Evolutionary conservation across 169 alveolate species (phyloP).

Genomic region (Gregarina niphandrodes): DNA sequence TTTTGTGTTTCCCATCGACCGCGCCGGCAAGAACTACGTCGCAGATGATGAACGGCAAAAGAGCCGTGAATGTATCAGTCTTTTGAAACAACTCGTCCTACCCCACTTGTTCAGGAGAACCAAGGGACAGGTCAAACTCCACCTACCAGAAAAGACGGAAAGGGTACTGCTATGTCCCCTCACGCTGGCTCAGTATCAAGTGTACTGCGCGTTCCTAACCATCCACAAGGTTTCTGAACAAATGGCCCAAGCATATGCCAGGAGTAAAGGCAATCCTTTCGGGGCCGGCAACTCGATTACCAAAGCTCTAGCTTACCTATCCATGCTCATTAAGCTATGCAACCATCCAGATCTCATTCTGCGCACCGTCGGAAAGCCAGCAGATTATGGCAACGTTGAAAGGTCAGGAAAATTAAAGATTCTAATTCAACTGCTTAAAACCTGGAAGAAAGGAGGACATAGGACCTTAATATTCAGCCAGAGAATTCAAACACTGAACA

Average conservation of each 20-base stretch:
- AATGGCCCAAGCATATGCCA: no score
- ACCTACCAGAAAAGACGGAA: constrained; percentile 31
- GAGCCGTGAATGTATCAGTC: background rate
- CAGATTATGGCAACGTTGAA: constrained; percentile 11
- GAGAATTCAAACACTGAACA: constrained; percentile 24
- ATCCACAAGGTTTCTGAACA: constrained; percentile 11
- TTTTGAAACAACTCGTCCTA: constrained; percentile 14
- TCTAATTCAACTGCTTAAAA: constrained; percentile 11
- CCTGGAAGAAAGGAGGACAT: constrained; percentile 21
- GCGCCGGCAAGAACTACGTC: no score
- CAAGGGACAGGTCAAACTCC: constrained; percentile 19
- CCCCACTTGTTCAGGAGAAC: constrained; percentile 13
- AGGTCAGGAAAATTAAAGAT: constrained; percentile 18
- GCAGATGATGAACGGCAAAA: background rate
- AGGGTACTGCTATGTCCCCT: constrained; percentile 25
- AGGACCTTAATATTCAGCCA: constrained; percentile 20
- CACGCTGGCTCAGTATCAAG: constrained; percentile 32
- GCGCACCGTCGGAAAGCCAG: background rate
- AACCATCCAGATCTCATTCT: constrained; percentile 41
- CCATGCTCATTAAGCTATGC: constrained; percentile 29
- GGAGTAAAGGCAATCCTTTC: no score
- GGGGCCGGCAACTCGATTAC: no score
- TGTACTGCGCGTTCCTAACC: constrained; percentile 21
- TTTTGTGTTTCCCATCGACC: constrained; percentile 17
- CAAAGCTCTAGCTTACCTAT: constrained; percentile 10